A percentile compares a stretch with the other conserved stretches of the same genome.
Evolutionary conservation across 2,329 filamentous ascomycete genomes (phyloP).

Genomic region (Mycogone perniciosa): DNA sequence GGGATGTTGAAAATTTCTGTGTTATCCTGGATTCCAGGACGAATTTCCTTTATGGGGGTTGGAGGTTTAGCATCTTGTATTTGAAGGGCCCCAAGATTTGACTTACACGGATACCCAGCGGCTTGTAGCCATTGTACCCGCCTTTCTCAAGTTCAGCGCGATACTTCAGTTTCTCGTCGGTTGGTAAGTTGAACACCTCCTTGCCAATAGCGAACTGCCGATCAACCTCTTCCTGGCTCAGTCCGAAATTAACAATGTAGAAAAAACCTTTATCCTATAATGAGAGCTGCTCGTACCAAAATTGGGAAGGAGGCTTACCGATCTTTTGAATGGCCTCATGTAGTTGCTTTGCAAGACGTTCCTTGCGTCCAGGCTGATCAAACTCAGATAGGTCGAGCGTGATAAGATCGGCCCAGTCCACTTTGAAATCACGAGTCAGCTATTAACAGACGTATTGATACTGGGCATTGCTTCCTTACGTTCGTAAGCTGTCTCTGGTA

Average conservation of each 20-base stretch:
- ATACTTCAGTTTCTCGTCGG: slow-evolving; percentile 54
- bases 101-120: slow-evolving; percentile 33
- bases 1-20: slow-evolving; percentile 36
- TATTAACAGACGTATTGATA: not conserved
- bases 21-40: slow-evolving; percentile 31
- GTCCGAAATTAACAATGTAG: slow-evolving; percentile 56
- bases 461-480: slow-evolving; percentile 5
- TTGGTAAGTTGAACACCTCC: slow-evolving; percentile 49
- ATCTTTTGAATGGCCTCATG: slow-evolving; percentile 46
- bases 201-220: slow-evolving; percentile 56
- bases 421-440: slow-evolving; percentile 10
- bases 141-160: slow-evolving; percentile 43
- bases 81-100: not conserved
- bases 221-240: slow-evolving; percentile 54
- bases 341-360: slow-evolving; percentile 47
- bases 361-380: slow-evolving; percentile 47
- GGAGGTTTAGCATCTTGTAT: not conserved
- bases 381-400: slow-evolving; percentile 52
- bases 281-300: not conserved
- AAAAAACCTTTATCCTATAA: slow-evolving; percentile 41
- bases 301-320: slow-evolving; percentile 1
- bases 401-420: slow-evolving; percentile 50
- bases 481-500: slow-evolving; percentile 27
- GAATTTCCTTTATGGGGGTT: slow-evolving; percentile 20
- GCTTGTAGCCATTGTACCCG: slow-evolving; percentile 52